A percentile compares a stretch with the other conserved stretches of the same genome.
Conservation (phyloP, 2,329 filamentous ascomycete genomes). For the Fusarium pilosicola region DNA sequence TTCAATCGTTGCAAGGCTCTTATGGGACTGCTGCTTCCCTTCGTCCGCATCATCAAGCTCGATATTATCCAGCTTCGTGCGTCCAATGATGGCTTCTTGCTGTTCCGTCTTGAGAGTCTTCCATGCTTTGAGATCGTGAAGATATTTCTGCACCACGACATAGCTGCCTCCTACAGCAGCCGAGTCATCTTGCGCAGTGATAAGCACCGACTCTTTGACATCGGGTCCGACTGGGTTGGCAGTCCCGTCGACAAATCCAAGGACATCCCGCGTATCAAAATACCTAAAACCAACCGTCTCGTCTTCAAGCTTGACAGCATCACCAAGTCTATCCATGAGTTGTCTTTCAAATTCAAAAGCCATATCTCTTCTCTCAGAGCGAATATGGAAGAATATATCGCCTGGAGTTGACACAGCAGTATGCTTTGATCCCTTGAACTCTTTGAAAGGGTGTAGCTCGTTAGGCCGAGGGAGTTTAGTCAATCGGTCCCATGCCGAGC, state of each 20-base stretch:
- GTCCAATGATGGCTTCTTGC: slow-evolving; percentile 66
- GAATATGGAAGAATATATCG: slow-evolving; percentile 68
- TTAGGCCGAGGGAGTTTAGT: slow-evolving; percentile 55
- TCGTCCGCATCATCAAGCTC: slow-evolving; percentile 63
- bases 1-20: slow-evolving; percentile 64
- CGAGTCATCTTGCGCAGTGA: slow-evolving; percentile 54
- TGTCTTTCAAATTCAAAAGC: slow-evolving; percentile 69
- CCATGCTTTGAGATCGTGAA: slow-evolving; percentile 63
- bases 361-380: slow-evolving; percentile 64
- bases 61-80: slow-evolving; percentile 66
- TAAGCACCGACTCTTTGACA: slow-evolving; percentile 55
- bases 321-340: slow-evolving; percentile 59
- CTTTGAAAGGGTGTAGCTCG: slow-evolving; percentile 62
- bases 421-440: slow-evolving; percentile 59
- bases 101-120: slow-evolving; percentile 56
- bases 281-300: slow-evolving; percentile 68
- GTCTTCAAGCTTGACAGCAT: slow-evolving; percentile 59
- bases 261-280: slow-evolving; percentile 66
- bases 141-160: slow-evolving; percentile 68
- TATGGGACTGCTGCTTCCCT: slow-evolving; percentile 63
- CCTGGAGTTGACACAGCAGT: slow-evolving; percentile 65
- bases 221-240: slow-evolving; percentile 64
- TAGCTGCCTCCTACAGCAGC: slow-evolving; percentile 61
- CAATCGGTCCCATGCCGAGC: slow-evolving; percentile 60
- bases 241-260: slow-evolving; percentile 70